Evolutionary conservation across 805 yeast species (phyloP).

Genomic region (Ogataea henricii): DNA sequence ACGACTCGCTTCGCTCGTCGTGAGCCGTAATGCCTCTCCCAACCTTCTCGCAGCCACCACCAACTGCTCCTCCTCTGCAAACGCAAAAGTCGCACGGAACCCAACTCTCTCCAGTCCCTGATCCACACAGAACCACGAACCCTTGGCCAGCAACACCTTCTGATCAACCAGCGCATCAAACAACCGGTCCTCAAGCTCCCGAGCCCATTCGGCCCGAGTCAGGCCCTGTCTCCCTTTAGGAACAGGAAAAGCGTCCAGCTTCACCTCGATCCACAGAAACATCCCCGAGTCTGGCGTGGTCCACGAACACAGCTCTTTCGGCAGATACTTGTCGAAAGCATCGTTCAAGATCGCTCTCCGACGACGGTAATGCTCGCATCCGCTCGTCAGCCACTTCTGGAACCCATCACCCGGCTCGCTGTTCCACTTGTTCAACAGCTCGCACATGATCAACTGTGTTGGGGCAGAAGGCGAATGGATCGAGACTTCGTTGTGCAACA

Average conservation of each 20-base stretch:
- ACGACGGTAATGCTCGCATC: conserved; percentile 60
- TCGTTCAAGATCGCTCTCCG: conserved; percentile 63
- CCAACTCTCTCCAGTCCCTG: conserved; percentile 23
- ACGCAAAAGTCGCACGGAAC: conserved; percentile 37
- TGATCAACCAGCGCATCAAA: conserved; percentile 28
- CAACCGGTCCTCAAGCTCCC: conserved; percentile 33
- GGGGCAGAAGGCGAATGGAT: conserved; percentile 78
- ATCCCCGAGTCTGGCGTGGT: conserved; percentile 47
- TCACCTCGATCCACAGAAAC: conserved; percentile 46
- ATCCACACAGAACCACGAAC: conserved; percentile 38
- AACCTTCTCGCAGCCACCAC: conserved; percentile 30
- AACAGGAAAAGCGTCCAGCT: conserved; percentile 39
- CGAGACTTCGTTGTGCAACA: conserved; percentile 65
- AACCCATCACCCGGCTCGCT: conserved; percentile 54
- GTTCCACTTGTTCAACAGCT: conserved; percentile 62
- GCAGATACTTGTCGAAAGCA: conserved; percentile 49
- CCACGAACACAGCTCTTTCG: conserved; percentile 44
- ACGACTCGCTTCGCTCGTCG: too few relatives aligned
- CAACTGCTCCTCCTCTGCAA: conserved; percentile 30
- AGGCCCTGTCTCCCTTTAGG: conserved; percentile 37
- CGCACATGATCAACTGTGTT: conserved; percentile 60
- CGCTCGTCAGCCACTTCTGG: conserved; percentile 66
- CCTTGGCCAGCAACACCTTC: conserved; percentile 34
- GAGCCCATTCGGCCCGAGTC: conserved; percentile 35
- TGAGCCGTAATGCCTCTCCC: conserved; percentile 24